Evolutionary conservation across 768 basidiomycete species (phyloP).

Genomic region (Phaffia australis): DNA sequence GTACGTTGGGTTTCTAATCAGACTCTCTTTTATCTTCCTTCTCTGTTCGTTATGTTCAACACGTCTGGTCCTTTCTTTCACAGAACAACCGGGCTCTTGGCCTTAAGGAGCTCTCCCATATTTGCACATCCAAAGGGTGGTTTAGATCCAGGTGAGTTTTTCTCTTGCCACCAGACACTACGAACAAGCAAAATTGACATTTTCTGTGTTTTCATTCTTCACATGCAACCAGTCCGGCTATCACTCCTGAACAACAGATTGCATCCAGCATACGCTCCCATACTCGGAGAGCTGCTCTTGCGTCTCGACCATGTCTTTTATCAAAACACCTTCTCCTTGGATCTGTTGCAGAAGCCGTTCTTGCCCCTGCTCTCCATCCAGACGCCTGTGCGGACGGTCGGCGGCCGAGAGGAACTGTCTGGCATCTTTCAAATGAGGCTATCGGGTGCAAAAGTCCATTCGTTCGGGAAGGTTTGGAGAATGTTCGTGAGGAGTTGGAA

Average conservation of each 20-base stretch:
- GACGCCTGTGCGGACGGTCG: not conserved
- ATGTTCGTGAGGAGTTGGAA: not conserved
- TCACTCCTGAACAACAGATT: slow-evolving; percentile 1
- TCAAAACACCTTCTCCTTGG: slow-evolving; percentile 22
- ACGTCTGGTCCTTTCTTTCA: not conserved
- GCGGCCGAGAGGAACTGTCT: slow-evolving; percentile 16
- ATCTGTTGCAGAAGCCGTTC: slow-evolving; percentile 6
- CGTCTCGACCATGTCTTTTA: slow-evolving; percentile 3
- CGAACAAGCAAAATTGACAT: not conserved
- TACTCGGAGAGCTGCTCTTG: not conserved
- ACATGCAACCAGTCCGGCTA: not conserved
- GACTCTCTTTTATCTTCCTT: too few relatives aligned
- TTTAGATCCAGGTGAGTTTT: slow-evolving; percentile 13
- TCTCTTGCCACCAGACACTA: not conserved
- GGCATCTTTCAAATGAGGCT: slow-evolving; percentile 10
- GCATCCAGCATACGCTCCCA: slow-evolving; percentile 18
- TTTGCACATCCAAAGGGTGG: slow-evolving; percentile 12
- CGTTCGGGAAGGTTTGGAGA: slow-evolving; percentile 2
- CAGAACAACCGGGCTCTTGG: slow-evolving; percentile 22
- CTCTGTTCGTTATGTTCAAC: not conserved
- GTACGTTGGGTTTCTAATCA: slow-evolving; percentile 2
- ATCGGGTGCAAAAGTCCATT: slow-evolving; percentile 19
- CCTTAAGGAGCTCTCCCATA: slow-evolving; percentile 7
- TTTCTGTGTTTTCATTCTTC: not conserved
- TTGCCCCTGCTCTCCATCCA: slow-evolving; percentile 22